Percentiles rank a stretch among this genome's conserved stretches.
These are phyloP conservation scores for Lavandula angustifolia DNA, from an alignment of 257 asterid species.

Conservation along the genomic window DNA sequence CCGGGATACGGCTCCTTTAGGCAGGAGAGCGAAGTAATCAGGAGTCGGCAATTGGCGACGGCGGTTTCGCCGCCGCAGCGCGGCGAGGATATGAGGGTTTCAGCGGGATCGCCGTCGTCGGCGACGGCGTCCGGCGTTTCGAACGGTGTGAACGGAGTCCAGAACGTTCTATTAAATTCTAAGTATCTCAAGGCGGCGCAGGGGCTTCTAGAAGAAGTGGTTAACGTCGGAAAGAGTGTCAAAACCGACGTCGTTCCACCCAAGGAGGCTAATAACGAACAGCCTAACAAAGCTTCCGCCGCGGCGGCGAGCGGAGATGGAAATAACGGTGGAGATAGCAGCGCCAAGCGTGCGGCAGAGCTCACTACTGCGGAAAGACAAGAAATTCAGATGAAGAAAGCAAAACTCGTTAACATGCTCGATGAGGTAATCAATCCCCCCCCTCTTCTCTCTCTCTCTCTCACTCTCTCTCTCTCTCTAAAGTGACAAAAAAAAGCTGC, in stretches of 20 bases:
- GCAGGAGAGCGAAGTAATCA: too few species aligned
- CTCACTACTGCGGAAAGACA: constrained; percentile 60
- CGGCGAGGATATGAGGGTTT: too few species aligned
- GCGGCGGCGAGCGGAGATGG: constrained; percentile 35
- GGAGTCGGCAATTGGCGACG: too few species aligned
- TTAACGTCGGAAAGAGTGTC: constrained; percentile 38
- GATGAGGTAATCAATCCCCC: constrained; percentile 48
- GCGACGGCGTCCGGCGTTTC: neutral
- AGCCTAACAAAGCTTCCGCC: constrained; percentile 36
- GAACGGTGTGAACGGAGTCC: constrained; percentile 27
- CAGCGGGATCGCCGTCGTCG: too few species aligned
- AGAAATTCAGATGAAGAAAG: constrained; percentile 75
- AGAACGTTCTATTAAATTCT: constrained; percentile 36
- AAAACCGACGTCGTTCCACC: too few species aligned
- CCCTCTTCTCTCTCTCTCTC: neutral
- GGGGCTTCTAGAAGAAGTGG: constrained; percentile 73
- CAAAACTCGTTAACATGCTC: constrained; percentile 73
- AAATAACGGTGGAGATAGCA: constrained; percentile 38
- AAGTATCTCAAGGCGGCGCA: constrained; percentile 65
- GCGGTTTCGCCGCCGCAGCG: too few species aligned
- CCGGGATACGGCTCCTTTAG: too few species aligned
- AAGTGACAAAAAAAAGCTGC: too few species aligned
- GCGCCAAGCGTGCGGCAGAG: constrained; percentile 51
- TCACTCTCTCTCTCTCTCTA: too few species aligned
- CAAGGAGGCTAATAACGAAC: constrained; percentile 32